Percentiles rank a stretch among this genome's conserved stretches.
phyloP scores from a whole-genome alignment of 2,329 filamentous ascomycete species.

The Ceratocystis albifundus region DNA sequence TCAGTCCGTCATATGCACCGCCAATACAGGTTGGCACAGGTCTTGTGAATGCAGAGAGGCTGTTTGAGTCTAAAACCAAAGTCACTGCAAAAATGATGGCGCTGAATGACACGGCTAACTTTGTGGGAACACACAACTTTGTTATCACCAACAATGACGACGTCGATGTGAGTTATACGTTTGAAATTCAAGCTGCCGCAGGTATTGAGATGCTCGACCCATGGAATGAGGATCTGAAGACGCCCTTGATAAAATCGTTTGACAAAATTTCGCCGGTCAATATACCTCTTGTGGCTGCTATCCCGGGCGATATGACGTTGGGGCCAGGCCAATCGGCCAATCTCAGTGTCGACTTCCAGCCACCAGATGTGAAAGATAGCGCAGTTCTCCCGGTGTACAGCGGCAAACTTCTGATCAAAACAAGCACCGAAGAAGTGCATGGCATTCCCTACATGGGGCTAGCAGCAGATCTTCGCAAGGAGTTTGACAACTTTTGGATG shows the following conservation, averaged over 20 bases:
- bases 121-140: constrained; percentile 30
- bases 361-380: constrained; percentile 26
- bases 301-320: constrained; percentile 8
- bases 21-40: constrained; percentile 36
- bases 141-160: constrained; percentile 37
- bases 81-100: constrained; percentile 37
- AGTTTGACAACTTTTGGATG: constrained; percentile 19
- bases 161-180: constrained; percentile 33
- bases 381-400: constrained; percentile 35
- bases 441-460: constrained; percentile 33
- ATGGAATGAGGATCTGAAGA: constrained; percentile 11
- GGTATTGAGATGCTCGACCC: constrained; percentile 17
- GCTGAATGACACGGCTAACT: constrained; percentile 39
- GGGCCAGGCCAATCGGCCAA: constrained; percentile 9
- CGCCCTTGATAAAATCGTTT: constrained; percentile 18
- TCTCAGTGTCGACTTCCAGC: constrained; percentile 27
- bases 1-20: constrained; percentile 27
- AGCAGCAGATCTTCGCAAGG: constrained; percentile 13
- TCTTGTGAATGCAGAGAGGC: constrained; percentile 37
- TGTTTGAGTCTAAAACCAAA: constrained; percentile 33
- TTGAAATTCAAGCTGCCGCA: constrained; percentile 31
- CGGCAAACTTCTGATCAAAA: constrained; percentile 35
- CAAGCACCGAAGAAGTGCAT: constrained; percentile 33
- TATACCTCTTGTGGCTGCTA: constrained; percentile 7
- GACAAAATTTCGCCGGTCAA: constrained; percentile 15